phyloP scores from a whole-genome alignment of 2,329 filamentous ascomycete species.

The Alternaria arborescens region DNA sequence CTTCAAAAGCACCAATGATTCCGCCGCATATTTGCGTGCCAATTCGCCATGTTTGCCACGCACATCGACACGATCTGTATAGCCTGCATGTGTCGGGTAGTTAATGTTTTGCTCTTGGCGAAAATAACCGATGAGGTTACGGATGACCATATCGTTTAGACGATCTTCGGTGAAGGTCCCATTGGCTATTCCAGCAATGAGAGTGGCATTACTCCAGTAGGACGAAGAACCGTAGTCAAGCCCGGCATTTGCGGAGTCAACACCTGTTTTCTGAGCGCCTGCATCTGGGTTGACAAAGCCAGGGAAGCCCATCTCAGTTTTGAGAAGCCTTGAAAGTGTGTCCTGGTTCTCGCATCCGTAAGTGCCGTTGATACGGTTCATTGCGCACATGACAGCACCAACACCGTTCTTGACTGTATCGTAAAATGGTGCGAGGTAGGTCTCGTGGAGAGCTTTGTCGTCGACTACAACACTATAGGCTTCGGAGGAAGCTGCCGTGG shows the following conservation, averaged over 20 bases:
- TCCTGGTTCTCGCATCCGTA: slow-evolving; percentile 41
- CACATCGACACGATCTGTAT: too few relatives aligned
- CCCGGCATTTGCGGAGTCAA: slow-evolving; percentile 51
- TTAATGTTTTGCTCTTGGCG: not conserved
- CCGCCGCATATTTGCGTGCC: slow-evolving; percentile 26
- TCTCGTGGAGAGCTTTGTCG: slow-evolving; percentile 69
- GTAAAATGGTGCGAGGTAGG: slow-evolving; percentile 71
- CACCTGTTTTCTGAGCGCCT: slow-evolving; percentile 55
- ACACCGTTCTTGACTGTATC: slow-evolving; percentile 65
- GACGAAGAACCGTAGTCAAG: slow-evolving; percentile 36
- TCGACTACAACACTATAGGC: slow-evolving; percentile 60
- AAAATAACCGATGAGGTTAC: not conserved
- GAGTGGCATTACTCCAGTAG: slow-evolving; percentile 25
- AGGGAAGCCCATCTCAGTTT: slow-evolving; percentile 59
- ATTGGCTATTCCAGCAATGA: slow-evolving; percentile 28
- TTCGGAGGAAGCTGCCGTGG: not conserved
- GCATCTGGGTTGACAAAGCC: slow-evolving; percentile 52
- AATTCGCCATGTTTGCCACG: slow-evolving; percentile 18
- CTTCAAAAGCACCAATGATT: slow-evolving; percentile 49
- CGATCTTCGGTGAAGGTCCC: slow-evolving; percentile 21
- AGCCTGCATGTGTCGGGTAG: too few relatives aligned
- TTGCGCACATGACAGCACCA: slow-evolving; percentile 66
- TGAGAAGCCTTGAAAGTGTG: slow-evolving; percentile 58
- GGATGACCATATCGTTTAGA: slow-evolving; percentile 31
- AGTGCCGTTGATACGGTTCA: slow-evolving; percentile 39